A percentile compares a stretch with the other conserved stretches of the same genome.
Evolutionary conservation across 805 yeast genomes (phyloP).

Genomic region (Suhomyces emberorum): DNA sequence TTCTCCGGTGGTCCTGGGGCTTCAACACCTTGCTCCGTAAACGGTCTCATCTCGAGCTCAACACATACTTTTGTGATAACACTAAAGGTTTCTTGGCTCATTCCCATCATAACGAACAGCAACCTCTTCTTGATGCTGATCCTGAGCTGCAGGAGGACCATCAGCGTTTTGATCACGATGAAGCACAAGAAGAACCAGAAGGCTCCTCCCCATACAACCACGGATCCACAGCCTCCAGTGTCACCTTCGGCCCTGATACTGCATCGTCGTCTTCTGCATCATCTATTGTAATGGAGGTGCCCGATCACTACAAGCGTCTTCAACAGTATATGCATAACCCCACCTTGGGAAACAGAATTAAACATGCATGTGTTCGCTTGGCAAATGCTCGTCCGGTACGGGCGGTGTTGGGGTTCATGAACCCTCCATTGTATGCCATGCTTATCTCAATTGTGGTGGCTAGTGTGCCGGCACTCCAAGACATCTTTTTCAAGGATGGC

Average conservation of each 20-base stretch:
- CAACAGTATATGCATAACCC: constrained; percentile 3
- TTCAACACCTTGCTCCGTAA: constrained; percentile 64
- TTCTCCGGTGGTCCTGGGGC: constrained; percentile 86
- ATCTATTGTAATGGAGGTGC: background rate
- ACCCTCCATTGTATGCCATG: constrained; percentile 85
- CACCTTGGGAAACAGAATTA: background rate
- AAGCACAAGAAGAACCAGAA: background rate
- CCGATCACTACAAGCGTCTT: constrained; percentile 1
- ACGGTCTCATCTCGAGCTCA: constrained; percentile 39
- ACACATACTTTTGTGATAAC: constrained; percentile 12
- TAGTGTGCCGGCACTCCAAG: constrained; percentile 55
- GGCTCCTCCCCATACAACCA: background rate
- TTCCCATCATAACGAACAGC: constrained; percentile 4
- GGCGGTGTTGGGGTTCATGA: constrained; percentile 49
- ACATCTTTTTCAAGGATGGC: constrained; percentile 51
- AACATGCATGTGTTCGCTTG: background rate
- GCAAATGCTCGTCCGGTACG: constrained; percentile 4
- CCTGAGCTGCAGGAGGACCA: no score
- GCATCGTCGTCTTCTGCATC: background rate
- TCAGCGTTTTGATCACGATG: background rate
- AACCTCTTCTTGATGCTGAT: constrained; percentile 11
- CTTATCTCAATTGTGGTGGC: constrained; percentile 65
- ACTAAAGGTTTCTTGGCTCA: constrained; percentile 1
- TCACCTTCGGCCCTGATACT: background rate
- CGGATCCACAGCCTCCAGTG: background rate